phyloP scores from a whole-genome alignment of 116 monocot genomes.

The Zostera marina region DNA sequence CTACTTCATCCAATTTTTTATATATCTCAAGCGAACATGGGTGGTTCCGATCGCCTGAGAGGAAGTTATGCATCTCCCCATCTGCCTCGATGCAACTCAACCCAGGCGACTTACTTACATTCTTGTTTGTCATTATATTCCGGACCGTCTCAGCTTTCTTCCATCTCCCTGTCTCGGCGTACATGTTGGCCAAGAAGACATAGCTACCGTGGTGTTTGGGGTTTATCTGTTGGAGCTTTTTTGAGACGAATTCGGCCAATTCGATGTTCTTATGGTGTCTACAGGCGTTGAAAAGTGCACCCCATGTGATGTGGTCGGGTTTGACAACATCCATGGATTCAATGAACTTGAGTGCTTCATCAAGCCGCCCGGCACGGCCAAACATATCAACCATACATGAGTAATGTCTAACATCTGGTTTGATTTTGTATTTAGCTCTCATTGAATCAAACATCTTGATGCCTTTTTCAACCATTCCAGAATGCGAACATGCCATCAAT shows the following conservation, averaged over 20 bases:
- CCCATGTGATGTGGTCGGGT: constrained; percentile 48
- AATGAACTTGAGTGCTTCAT: constrained; percentile 40
- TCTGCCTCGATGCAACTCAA: constrained; percentile 53
- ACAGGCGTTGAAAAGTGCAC: constrained; percentile 56
- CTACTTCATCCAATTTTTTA: constrained; percentile 33
- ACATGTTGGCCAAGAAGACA: constrained; percentile 69
- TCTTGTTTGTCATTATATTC: constrained; percentile 40
- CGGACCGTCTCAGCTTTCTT: constrained; percentile 30
- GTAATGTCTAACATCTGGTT: constrained; percentile 52
- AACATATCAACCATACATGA: constrained; percentile 75
- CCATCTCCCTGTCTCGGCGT: constrained; percentile 54
- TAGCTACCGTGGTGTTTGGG: constrained; percentile 42
- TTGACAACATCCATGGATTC: constrained; percentile 34
- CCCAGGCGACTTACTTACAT: constrained; percentile 53
- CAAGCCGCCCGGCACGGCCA: constrained; percentile 46
- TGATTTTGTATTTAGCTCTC: constrained; percentile 22
- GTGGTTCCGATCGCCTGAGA: constrained; percentile 41
- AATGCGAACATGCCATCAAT: constrained; percentile 43
- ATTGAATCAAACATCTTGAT: constrained; percentile 27
- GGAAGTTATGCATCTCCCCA: constrained; percentile 57
- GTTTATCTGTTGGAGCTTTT: constrained; percentile 33
- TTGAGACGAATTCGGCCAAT: constrained; percentile 34
- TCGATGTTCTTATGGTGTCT: constrained; percentile 24
- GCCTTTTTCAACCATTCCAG: constrained; percentile 44
- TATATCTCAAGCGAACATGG: constrained; percentile 36